Conservation (phyloP, 2,329 filamentous ascomycete genomes). For the Helminthosporium solani region DNA sequence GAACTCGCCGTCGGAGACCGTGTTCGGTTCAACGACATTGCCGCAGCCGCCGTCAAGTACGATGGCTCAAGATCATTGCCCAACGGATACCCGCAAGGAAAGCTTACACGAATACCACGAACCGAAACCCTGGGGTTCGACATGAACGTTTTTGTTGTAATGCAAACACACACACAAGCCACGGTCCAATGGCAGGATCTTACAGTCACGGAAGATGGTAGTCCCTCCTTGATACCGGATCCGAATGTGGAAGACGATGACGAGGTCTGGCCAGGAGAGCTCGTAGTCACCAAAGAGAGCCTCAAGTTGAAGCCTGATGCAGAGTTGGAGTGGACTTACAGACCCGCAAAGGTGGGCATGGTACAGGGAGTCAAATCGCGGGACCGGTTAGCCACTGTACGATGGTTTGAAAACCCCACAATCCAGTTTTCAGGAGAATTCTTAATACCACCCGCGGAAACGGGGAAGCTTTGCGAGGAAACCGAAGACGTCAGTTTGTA, state of each 20-base stretch:
- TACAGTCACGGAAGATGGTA: slow-evolving; percentile 49
- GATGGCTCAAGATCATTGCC: slow-evolving; percentile 33
- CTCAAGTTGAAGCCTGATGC: slow-evolving; percentile 14
- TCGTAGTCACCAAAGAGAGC: slow-evolving; percentile 52
- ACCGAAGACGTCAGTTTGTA: slow-evolving; percentile 59
- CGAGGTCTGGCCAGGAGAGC: slow-evolving; percentile 58
- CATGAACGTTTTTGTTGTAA: slow-evolving; percentile 58
- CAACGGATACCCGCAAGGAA: slow-evolving; percentile 41
- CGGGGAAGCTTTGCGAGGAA: slow-evolving; percentile 45
- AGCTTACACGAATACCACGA: slow-evolving; percentile 48
- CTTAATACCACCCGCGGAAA: slow-evolving; percentile 46
- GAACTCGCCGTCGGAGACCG: slow-evolving; percentile 48
- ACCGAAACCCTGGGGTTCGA: slow-evolving; percentile 57
- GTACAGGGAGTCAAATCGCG: slow-evolving; percentile 57
- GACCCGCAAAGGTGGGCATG: slow-evolving; percentile 55
- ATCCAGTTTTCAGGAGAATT: slow-evolving; percentile 36
- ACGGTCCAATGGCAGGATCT: slow-evolving; percentile 62
- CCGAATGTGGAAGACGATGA: slow-evolving; percentile 56
- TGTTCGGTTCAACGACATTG: slow-evolving; percentile 58
- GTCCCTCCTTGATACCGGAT: slow-evolving; percentile 52
- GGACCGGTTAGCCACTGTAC: slow-evolving; percentile 58
- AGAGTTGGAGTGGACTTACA: slow-evolving; percentile 32
- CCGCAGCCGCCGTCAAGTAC: slow-evolving; percentile 55
- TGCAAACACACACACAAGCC: slow-evolving; percentile 51
- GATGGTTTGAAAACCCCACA: slow-evolving; percentile 51